A percentile compares a stretch with the other conserved stretches of the same genome.
phyloP scores from a whole-genome alignment of 1,284 basidiomycete genomes.

The Apiotrichum gracile region DNA sequence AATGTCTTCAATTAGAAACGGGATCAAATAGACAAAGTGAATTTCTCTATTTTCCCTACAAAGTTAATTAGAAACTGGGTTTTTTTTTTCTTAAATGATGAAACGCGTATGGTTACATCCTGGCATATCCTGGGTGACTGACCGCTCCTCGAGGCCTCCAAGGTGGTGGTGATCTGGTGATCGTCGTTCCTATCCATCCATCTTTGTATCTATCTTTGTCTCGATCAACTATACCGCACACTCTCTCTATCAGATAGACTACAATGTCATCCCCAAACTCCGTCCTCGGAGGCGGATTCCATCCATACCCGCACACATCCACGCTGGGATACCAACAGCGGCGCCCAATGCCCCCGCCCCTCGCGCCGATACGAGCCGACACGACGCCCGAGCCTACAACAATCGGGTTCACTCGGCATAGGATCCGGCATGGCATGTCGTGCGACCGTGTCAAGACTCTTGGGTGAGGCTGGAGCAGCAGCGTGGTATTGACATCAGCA shows the following conservation, averaged over 20 bases:
- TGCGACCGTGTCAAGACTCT: slow-evolving; percentile 8
- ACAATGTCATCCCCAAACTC: background rate
- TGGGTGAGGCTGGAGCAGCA: background rate
- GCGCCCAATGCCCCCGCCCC: background rate
- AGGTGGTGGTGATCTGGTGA: too few species aligned
- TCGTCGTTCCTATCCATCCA: too few species aligned
- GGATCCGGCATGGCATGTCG: slow-evolving; percentile 10
- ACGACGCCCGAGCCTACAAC: background rate
- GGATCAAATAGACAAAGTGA: too few species aligned
- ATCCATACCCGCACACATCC: background rate
- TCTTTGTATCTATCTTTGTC: background rate
- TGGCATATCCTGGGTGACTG: too few species aligned
- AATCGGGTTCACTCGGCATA: slow-evolving; percentile 2
- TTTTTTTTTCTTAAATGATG: too few species aligned
- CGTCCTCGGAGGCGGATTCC: slow-evolving; percentile 3
- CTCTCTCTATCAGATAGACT: too few species aligned
- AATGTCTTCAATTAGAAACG: too few species aligned
- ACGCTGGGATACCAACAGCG: slow-evolving; percentile 9
- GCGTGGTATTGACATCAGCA: slow-evolving; percentile 10
- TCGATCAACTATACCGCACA: background rate
- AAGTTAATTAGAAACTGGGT: too few species aligned
- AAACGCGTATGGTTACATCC: too few species aligned
- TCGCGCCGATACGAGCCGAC: background rate
- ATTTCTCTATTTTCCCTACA: too few species aligned
- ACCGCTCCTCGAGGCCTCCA: too few species aligned